Percentiles rank a stretch among this genome's conserved stretches.
phyloP scores from a whole-genome alignment of 2,329 filamentous ascomycete genomes.

The Drechslerella dactyloides region DNA sequence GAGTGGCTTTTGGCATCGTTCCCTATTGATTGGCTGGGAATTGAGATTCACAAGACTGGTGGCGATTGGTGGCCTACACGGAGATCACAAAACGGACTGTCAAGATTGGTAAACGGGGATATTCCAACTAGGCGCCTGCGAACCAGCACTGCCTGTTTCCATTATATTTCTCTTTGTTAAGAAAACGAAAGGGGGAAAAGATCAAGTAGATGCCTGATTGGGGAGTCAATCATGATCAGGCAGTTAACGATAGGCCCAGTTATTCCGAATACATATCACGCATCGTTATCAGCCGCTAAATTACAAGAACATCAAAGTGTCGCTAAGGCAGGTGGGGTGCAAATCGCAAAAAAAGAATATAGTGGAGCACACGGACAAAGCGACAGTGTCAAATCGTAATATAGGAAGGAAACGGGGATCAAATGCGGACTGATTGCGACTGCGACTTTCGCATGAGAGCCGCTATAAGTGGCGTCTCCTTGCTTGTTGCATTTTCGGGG shows the following conservation, averaged over 20 bases:
- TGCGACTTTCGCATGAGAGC: background rate
- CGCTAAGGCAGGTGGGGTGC: conserved; percentile 2
- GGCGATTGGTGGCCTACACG: background rate
- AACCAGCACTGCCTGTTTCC: background rate
- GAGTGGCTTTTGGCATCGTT: background rate
- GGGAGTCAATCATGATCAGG: background rate
- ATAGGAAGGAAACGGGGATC: too few relatives aligned
- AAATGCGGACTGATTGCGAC: background rate
- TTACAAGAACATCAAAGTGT: background rate
- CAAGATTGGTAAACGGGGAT: background rate
- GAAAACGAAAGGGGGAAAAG: background rate
- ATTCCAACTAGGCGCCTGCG: background rate
- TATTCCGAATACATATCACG: background rate
- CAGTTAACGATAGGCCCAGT: background rate
- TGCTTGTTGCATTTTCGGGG: conserved; percentile 42
- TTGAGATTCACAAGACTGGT: background rate
- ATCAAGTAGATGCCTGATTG: background rate
- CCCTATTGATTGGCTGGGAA: background rate
- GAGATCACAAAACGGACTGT: background rate
- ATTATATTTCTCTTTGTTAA: background rate
- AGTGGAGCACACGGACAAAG: background rate
- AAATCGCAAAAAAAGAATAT: background rate
- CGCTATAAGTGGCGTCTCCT: background rate
- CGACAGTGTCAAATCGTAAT: conserved; percentile 1
- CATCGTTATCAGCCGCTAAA: background rate